A percentile compares a stretch with the other conserved stretches of the same genome.
Conservation (phyloP, 2,329 filamentous ascomycete genomes). For the Simplicillium sp. region DNA sequence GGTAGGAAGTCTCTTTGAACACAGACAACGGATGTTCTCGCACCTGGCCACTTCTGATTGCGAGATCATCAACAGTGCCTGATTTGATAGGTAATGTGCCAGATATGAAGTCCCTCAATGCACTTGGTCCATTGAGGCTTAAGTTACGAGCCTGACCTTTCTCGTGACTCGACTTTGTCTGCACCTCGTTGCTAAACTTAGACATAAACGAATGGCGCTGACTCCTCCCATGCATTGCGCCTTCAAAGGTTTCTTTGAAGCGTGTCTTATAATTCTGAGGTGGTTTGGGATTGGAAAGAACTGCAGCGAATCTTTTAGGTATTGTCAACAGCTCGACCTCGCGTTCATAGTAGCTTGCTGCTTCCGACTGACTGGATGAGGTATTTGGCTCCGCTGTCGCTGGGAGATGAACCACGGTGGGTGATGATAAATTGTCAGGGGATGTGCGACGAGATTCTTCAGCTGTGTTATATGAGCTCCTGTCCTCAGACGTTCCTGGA, state of each 20-base stretch:
- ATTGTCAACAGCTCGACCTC: conserved; percentile 29
- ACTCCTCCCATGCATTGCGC: conserved; percentile 7
- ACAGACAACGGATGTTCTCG: no score
- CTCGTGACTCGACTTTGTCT: background rate
- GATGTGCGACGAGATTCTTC: conserved; percentile 8
- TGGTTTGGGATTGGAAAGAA: conserved; percentile 18
- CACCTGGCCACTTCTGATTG: no score
- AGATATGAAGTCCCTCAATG: no score
- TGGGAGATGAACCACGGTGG: no score
- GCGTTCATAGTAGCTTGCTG: conserved; percentile 25
- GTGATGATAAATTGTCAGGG: background rate
- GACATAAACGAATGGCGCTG: conserved; percentile 21
- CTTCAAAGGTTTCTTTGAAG: conserved; percentile 30
- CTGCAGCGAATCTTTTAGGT: conserved; percentile 29
- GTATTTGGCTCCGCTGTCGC: no score
- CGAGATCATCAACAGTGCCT: conserved; percentile 2
- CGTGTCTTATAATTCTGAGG: conserved; percentile 22
- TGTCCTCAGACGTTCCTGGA: conserved; percentile 12
- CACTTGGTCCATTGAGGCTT: no score
- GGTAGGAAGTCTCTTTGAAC: no score
- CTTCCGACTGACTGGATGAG: conserved; percentile 17
- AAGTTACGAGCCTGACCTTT: background rate
- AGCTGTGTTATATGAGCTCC: conserved; percentile 16
- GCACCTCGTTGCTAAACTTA: conserved; percentile 23
- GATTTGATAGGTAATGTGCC: conserved; percentile 5